A percentile compares a stretch with the other conserved stretches of the same genome.
Evolutionary conservation across 1,139 yeast species (phyloP).

Genomic region (Candida sp.): DNA sequence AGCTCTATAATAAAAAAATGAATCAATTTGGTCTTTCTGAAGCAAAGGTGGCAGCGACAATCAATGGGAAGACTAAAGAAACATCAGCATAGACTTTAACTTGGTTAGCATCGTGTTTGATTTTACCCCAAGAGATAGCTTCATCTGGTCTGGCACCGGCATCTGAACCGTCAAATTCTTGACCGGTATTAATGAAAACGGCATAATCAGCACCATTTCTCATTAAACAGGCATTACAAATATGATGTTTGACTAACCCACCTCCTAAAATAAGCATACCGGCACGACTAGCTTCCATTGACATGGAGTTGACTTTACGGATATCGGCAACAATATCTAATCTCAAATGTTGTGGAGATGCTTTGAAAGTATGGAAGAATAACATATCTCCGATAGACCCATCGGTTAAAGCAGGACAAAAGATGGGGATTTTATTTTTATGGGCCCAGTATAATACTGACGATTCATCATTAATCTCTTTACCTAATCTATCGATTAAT

Average conservation of each 20-base stretch:
- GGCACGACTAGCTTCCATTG: slow-evolving; percentile 94
- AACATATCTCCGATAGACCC: slow-evolving; percentile 99
- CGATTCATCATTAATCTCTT: slow-evolving; percentile 89
- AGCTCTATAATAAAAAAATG: background rate
- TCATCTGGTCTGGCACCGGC: slow-evolving; percentile 99
- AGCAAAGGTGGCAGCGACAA: slow-evolving; percentile 98
- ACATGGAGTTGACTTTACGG: slow-evolving; percentile 83
- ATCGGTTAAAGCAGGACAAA: slow-evolving; percentile 97
- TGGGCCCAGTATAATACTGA: slow-evolving; percentile 99
- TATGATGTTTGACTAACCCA: slow-evolving; percentile 94
- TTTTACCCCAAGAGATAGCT: slow-evolving; percentile 99
- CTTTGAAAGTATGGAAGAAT: slow-evolving; percentile 94
- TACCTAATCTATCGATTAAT: slow-evolving; percentile 88
- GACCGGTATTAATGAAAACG: slow-evolving; percentile 95
- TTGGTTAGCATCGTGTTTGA: slow-evolving; percentile 86
- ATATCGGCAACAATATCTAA: slow-evolving; percentile 94
- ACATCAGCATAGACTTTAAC: slow-evolving; percentile 96
- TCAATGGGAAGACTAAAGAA: slow-evolving; percentile 91
- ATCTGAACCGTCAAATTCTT: slow-evolving; percentile 98
- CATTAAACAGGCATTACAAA: slow-evolving; percentile 97
- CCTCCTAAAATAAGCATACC: slow-evolving; percentile 98
- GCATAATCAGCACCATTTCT: slow-evolving; percentile 99
- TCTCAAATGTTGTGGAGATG: slow-evolving; percentile 85
- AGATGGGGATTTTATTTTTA: slow-evolving; percentile 91
- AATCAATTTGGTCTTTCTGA: slow-evolving; percentile 22